These are phyloP conservation scores for Blastobotrys indianensis DNA, from an alignment of 1,139 yeast species.

Conservation along the genomic window DNA sequence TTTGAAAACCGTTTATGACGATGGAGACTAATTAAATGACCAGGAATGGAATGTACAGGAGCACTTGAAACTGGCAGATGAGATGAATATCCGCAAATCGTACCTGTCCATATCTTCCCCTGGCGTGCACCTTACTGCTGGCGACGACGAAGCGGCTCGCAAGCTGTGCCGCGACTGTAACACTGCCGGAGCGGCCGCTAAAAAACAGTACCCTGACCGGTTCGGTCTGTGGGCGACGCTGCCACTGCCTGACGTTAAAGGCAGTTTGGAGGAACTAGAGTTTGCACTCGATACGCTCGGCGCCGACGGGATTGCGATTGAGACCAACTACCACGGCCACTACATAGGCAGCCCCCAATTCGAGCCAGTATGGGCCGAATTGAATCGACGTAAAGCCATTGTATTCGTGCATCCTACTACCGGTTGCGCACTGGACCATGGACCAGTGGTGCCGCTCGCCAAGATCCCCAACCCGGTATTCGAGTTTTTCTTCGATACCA, in stretches of 20 bases:
- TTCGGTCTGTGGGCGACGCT: conserved; percentile 2
- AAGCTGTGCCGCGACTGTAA: not conserved
- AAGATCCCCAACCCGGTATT: not conserved
- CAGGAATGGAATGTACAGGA: not conserved
- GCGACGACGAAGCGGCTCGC: not conserved
- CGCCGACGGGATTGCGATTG: not conserved
- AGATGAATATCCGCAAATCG: not conserved
- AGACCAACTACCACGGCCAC: not conserved
- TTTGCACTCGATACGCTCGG: not conserved
- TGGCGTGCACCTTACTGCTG: not conserved
- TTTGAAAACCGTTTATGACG: too few species aligned
- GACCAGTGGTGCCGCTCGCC: not conserved
- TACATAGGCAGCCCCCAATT: not conserved
- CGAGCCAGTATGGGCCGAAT: not conserved
- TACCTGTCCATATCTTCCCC: not conserved
- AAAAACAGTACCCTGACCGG: not conserved
- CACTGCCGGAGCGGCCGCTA: not conserved
- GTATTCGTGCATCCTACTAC: not conserved
- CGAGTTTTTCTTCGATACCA: conserved; percentile 1
- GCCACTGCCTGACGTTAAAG: conserved; percentile 1
- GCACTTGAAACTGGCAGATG: not conserved
- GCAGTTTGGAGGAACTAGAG: not conserved
- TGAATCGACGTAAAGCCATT: not conserved
- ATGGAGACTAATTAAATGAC: not conserved
- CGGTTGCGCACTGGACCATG: not conserved